Evolutionary conservation across 192 early-diverging fungal genomes (phyloP).

Genomic region (Gamsiella multidivaricata): DNA sequence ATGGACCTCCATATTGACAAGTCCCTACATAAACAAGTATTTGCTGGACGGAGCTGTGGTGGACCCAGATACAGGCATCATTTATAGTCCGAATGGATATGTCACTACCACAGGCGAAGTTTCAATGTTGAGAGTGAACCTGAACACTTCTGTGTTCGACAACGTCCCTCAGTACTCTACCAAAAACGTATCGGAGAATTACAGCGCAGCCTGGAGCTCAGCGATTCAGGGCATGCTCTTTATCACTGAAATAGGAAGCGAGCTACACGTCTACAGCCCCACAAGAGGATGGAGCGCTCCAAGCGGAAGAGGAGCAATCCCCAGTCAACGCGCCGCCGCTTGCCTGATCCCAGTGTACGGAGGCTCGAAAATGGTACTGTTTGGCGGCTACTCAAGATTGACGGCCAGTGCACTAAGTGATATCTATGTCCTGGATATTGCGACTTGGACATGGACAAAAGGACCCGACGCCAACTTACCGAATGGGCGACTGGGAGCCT

Average conservation of each 20-base stretch:
- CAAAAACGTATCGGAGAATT: background rate
- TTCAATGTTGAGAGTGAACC: background rate
- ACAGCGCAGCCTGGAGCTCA: slow-evolving; percentile 3
- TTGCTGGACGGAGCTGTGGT: background rate
- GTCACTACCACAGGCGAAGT: background rate
- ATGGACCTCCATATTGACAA: background rate
- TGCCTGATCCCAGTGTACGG: slow-evolving; percentile 1
- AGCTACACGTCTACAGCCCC: background rate
- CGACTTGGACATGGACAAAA: background rate
- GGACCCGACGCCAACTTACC: background rate
- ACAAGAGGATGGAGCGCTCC: background rate
- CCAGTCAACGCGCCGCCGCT: background rate
- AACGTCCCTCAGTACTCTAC: too few relatives aligned
- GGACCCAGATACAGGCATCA: slow-evolving; percentile 1
- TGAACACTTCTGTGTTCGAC: background rate
- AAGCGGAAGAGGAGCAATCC: background rate
- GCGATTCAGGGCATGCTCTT: background rate
- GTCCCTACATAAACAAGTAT: too few relatives aligned
- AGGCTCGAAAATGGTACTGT: slow-evolving; percentile 8
- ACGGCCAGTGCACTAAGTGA: background rate
- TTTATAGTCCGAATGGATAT: slow-evolving; percentile 11
- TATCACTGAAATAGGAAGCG: background rate
- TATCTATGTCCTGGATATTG: background rate
- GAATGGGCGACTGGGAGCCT: background rate
- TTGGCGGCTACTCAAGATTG: background rate